Conservation (phyloP, 192 early-diverging fungal genomes). For the Coemansia interrupta region DNA sequence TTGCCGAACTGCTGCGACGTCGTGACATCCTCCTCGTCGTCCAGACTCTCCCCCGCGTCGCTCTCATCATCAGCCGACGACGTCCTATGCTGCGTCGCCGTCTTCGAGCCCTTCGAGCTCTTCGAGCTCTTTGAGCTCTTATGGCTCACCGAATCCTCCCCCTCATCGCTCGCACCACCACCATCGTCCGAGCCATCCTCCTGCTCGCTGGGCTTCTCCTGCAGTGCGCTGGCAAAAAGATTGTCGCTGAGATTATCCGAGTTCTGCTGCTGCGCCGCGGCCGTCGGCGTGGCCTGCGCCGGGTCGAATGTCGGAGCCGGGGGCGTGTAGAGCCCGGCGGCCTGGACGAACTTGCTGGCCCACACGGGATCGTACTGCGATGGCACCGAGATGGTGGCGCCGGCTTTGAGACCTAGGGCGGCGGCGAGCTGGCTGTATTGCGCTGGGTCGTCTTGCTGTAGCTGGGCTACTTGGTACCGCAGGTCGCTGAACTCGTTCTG, state of each 20-base stretch:
- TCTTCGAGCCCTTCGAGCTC: not conserved
- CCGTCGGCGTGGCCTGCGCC: constrained; percentile 10
- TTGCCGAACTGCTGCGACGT: constrained; percentile 38
- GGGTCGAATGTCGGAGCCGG: constrained; percentile 15
- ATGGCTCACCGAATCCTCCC: not conserved
- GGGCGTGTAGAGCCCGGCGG: constrained; percentile 39
- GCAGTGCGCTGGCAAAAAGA: constrained; percentile 6
- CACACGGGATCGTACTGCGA: constrained; percentile 29
- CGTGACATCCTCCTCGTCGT: constrained; percentile 3
- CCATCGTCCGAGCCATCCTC: not conserved
- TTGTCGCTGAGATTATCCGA: constrained; percentile 4
- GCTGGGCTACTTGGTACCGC: constrained; percentile 41
- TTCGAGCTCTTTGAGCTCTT: not conserved
- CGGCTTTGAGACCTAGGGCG: constrained; percentile 29
- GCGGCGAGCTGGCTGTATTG: constrained; percentile 35
- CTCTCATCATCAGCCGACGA: not conserved
- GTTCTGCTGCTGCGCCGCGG: not conserved
- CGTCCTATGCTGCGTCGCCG: not conserved
- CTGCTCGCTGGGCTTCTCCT: not conserved
- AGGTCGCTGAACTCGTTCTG: constrained; percentile 47
- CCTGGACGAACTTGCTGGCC: constrained; percentile 46
- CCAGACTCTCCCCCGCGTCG: not conserved
- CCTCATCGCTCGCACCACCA: not conserved
- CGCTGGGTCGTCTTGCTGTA: constrained; percentile 35
- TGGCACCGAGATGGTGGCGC: constrained; percentile 23